Conservation (phyloP, 1,284 basidiomycete species). For the Cutaneotrichosporon sp. region DNA sequence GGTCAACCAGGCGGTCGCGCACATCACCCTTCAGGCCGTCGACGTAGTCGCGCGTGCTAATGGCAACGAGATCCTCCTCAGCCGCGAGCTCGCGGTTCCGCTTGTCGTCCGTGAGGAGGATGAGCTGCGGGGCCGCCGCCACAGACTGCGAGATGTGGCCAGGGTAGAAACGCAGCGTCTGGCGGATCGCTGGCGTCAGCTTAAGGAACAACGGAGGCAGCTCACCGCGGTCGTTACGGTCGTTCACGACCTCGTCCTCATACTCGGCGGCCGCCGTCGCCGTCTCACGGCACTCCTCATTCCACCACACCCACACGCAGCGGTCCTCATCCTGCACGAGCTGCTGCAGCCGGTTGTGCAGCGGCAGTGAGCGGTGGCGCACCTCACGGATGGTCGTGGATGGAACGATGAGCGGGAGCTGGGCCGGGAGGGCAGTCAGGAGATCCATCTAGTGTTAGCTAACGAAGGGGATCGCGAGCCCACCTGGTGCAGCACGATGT, state of each 20-base stretch:
- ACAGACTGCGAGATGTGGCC: conserved; percentile 65
- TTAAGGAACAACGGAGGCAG: too few species aligned
- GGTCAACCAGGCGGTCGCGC: conserved; percentile 67
- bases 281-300: conserved; percentile 75
- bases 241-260: conserved; percentile 64
- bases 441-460: conserved; percentile 77
- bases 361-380: conserved; percentile 86
- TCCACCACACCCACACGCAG: conserved; percentile 79
- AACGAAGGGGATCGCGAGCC: conserved; percentile 28
- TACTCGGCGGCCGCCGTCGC: conserved; percentile 27
- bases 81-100: conserved; percentile 78
- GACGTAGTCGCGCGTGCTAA: conserved; percentile 75
- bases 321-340: conserved; percentile 79
- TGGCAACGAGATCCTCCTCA: conserved; percentile 64
- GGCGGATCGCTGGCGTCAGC: conserved; percentile 69
- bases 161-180: conserved; percentile 81
- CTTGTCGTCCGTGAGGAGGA: conserved; percentile 87
- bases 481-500: conserved; percentile 89
- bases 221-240: conserved; percentile 86
- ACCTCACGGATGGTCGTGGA: conserved; percentile 98
- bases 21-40: conserved; percentile 64
- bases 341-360: conserved; percentile 87
- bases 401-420: conserved; percentile 78
- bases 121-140: conserved; percentile 62
- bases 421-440: conserved; percentile 72